phyloP scores from a whole-genome alignment of 169 alveolate species.

The Besnoitia besnoiti region DNA sequence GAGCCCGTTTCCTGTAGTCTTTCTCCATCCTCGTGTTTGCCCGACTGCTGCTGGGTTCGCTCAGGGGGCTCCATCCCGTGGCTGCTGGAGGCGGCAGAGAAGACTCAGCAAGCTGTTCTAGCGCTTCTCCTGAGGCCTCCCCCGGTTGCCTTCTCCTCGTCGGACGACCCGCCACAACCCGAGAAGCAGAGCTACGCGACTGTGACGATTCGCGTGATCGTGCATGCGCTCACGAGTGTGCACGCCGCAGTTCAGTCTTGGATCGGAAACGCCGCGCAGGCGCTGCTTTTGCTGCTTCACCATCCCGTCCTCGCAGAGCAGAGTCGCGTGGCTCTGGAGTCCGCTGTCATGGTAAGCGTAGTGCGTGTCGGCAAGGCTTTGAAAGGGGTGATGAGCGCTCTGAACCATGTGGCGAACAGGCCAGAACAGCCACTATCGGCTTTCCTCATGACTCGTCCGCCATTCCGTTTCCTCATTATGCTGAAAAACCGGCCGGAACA shows the following conservation, averaged over 20 bases:
- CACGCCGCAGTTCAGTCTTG: conserved; percentile 68
- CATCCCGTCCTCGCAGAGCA: conserved; percentile 47
- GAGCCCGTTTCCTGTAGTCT: background rate
- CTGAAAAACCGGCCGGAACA: too few species aligned
- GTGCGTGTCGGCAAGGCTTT: too few species aligned
- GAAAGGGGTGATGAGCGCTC: too few species aligned
- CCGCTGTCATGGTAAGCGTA: conserved; percentile 49
- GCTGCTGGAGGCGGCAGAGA: conserved; percentile 57
- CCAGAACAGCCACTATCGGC: too few species aligned
- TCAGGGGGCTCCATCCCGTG: conserved; percentile 61
- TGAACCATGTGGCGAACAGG: too few species aligned
- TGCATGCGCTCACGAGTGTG: conserved; percentile 62
- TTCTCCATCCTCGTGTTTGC: background rate
- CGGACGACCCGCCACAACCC: background rate
- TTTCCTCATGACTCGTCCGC: too few species aligned
- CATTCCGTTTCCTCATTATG: too few species aligned
- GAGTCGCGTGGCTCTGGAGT: conserved; percentile 41
- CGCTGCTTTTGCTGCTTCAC: conserved; percentile 57
- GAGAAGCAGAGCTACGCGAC: background rate
- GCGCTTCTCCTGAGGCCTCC: conserved; percentile 48
- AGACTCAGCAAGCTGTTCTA: conserved; percentile 34
- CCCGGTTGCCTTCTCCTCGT: background rate
- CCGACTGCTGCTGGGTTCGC: background rate
- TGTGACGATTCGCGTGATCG: conserved; percentile 30
- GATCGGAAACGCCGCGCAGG: conserved; percentile 70